Evolutionary conservation across 1,139 yeast genomes (phyloP).

Genomic region (Torulaspora globosa): DNA sequence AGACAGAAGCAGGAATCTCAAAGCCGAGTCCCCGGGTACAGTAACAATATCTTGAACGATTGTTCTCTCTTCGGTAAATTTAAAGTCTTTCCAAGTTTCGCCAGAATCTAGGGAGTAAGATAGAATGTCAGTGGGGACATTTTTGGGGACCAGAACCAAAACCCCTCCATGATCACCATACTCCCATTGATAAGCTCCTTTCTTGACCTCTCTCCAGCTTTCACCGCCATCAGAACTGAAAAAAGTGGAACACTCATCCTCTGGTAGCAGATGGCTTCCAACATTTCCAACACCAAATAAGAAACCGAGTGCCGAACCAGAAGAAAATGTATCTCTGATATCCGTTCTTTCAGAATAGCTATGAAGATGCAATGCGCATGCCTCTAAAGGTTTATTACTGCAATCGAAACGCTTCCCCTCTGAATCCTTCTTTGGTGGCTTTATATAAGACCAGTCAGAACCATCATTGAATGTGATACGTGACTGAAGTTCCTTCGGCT

Average conservation of each 20-base stretch:
- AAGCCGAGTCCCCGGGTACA: conserved; percentile 83
- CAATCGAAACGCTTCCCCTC: conserved; percentile 58
- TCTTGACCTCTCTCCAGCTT: conserved; percentile 74
- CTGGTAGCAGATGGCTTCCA: conserved; percentile 55
- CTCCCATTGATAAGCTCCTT: conserved; percentile 87
- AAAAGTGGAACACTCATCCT: conserved; percentile 61
- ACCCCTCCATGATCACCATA: conserved; percentile 93
- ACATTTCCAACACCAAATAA: conserved; percentile 88
- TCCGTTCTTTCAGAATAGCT: conserved; percentile 88
- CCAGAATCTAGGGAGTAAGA: conserved; percentile 79
- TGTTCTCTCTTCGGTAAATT: conserved; percentile 57
- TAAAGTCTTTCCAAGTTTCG: conserved; percentile 61
- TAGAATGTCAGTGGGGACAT: conserved; percentile 54
- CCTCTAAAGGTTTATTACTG: conserved; percentile 45
- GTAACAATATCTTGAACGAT: conserved; percentile 73
- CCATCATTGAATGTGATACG: conserved; percentile 89
- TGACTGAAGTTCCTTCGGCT: conserved; percentile 57
- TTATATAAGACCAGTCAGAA: conserved; percentile 71
- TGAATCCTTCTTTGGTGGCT: conserved; percentile 65
- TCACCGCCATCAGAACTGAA: conserved; percentile 84
- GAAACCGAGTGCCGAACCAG: conserved; percentile 85
- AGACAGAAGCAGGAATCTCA: conserved; percentile 60
- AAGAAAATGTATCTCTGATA: conserved; percentile 77
- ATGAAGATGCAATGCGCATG: conserved; percentile 81
- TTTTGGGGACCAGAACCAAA: conserved; percentile 62